Evolutionary conservation across 2,329 filamentous ascomycete species (phyloP).

Genomic region (Epichloe sylvatica): DNA sequence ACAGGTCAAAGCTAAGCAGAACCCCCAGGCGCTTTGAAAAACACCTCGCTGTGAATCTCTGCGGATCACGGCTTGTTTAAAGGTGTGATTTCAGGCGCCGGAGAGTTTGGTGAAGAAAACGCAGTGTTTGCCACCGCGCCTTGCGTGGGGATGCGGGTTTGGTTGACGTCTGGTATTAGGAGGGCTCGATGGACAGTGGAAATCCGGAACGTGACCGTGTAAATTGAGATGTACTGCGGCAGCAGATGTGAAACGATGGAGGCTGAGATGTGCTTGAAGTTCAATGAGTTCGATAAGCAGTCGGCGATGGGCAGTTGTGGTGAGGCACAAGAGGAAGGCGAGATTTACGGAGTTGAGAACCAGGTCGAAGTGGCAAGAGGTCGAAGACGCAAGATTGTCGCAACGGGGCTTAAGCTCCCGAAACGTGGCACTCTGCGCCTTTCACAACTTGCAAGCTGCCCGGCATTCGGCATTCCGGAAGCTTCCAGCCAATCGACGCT

Average conservation of each 20-base stretch:
- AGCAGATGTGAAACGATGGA: not conserved
- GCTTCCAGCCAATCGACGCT: slow-evolving; percentile 15
- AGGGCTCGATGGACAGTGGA: not conserved
- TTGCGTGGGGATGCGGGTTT: not conserved
- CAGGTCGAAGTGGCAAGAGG: not conserved
- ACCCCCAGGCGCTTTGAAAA: slow-evolving; percentile 38
- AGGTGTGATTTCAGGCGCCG: slow-evolving; percentile 41
- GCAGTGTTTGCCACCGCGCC: not conserved
- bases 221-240: not conserved
- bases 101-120: slow-evolving; percentile 8
- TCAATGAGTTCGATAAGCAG: not conserved
- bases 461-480: not conserved
- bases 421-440: no score
- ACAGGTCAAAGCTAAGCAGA: not conserved
- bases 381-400: not conserved
- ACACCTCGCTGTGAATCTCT: slow-evolving; percentile 83
- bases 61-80: slow-evolving; percentile 84
- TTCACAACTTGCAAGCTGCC: not conserved
- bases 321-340: not conserved
- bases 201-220: not conserved
- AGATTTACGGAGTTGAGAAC: not conserved
- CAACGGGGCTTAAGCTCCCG: not conserved
- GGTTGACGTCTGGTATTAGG: not conserved
- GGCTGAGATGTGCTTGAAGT: not conserved
- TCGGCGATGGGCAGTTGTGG: not conserved